Evolutionary conservation across 345 rosid species (phyloP).

Genomic region (Hibiscus syriacus): DNA sequence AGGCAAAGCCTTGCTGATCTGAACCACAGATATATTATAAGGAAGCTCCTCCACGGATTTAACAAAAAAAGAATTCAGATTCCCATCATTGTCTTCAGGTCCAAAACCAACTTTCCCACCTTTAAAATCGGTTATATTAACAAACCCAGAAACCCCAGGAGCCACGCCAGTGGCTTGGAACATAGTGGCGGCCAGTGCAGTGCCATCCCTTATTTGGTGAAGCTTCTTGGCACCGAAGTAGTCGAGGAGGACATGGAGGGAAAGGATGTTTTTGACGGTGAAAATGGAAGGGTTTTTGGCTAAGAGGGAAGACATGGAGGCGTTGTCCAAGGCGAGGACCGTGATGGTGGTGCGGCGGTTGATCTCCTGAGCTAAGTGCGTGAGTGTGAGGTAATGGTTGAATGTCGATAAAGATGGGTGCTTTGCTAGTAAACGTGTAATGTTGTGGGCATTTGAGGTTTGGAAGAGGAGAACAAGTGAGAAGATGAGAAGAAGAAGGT

Average conservation of each 20-base stretch:
- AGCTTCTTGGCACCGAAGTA: conserved; percentile 88
- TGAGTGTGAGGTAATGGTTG: conserved; percentile 67
- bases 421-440: conserved; percentile 55
- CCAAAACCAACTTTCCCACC: conserved; percentile 88
- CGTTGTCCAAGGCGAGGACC: conserved; percentile 73
- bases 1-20: conserved; percentile 66
- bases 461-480: neutral
- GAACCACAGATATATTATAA: conserved; percentile 78
- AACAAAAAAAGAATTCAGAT: conserved; percentile 40
- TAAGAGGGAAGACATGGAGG: conserved; percentile 64
- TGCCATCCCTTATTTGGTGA: conserved; percentile 86
- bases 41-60: conserved; percentile 71
- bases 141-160: conserved; percentile 75
- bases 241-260: conserved; percentile 84
- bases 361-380: conserved; percentile 87
- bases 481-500: neutral
- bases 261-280: conserved; percentile 78
- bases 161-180: conserved; percentile 90
- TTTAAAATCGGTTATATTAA: conserved; percentile 70
- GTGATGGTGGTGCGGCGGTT: conserved; percentile 78
- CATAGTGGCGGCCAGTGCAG: conserved; percentile 87
- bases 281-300: conserved; percentile 47
- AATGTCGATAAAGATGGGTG: conserved; percentile 82
- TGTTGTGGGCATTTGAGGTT: conserved; percentile 51
- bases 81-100: conserved; percentile 54